Base-by-base conservation (phyloP, 768 basidiomycete species). In the Kwoniella sp. region DNA sequence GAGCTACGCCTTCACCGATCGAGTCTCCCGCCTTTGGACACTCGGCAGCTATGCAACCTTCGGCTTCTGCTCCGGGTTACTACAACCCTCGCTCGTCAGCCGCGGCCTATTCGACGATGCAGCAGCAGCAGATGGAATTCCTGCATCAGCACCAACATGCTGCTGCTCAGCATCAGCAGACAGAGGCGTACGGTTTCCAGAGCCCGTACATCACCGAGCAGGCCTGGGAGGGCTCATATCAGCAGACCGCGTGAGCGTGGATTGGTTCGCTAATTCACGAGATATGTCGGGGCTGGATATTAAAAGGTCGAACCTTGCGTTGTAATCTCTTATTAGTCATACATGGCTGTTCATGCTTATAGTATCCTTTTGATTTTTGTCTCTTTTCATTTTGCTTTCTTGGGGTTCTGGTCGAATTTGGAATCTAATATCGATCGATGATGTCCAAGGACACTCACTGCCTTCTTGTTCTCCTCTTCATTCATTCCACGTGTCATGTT, bases 61-160 rank as follows among this genome's bases (percentile, higher is more conserved):
- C 57, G 17, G 58, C 31, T 25, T 51, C 61, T 26, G 51, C 47
- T 23, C 28, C 63, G 22, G 65, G 50, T 0, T 67, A 66, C 51
- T 75, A 25, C 50, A 25, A 67, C 61, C 53, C 55, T 5, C 54
- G 68, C 45, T 48, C 65, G 17, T 45, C 41, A 25, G 23, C 63
- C 22, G 31, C 55, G 5, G 52, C 58, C 0, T 62, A 64, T 22
- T 55, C 68, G 20, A 72, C 71, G 45, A 66, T 76, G 67, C 73
- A 72, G 51, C 75, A 74, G 37, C 73, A 72, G 37, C 71, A 73
- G 56, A 61, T 74, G 48, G 73, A 76, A 15, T 73, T 73, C 47
- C 61, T 74, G 1, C 67, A 72, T 23, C 68, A 68, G 28, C 67
- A 69, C 20, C 61, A 55, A 3, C 69, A 68, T 31, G 66, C 69